phyloP scores from a whole-genome alignment of 2,329 filamentous ascomycete species.

The Sclerotinia glacialis region DNA sequence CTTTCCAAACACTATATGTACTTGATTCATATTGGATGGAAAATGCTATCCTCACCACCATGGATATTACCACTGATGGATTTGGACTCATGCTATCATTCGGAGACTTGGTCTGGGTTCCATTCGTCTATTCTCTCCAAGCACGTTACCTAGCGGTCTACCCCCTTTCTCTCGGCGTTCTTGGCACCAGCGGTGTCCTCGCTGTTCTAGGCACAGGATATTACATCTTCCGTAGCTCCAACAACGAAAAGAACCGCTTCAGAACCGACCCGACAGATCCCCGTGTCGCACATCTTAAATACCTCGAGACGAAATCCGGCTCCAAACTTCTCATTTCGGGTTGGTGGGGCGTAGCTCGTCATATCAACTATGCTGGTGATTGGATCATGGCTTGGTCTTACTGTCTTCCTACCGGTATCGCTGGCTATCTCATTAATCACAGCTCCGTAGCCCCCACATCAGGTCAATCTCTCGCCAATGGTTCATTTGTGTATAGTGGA shows the following conservation, averaged over 20 bases:
- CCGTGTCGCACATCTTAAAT: slow-evolving; percentile 73
- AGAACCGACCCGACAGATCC: slow-evolving; percentile 82
- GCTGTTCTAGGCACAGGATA: slow-evolving; percentile 71
- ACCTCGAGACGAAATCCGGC: slow-evolving; percentile 79
- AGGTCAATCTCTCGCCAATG: slow-evolving; percentile 47
- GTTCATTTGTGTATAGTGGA: slow-evolving; percentile 50
- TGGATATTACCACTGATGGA: slow-evolving; percentile 89
- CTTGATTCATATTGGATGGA: slow-evolving; percentile 87
- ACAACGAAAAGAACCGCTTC: slow-evolving; percentile 94
- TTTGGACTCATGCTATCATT: slow-evolving; percentile 96
- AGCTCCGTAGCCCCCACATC: slow-evolving; percentile 50
- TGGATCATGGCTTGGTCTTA: slow-evolving; percentile 94
- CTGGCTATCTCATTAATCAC: slow-evolving; percentile 70
- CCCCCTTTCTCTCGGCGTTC: slow-evolving; percentile 72
- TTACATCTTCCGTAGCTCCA: slow-evolving; percentile 88
- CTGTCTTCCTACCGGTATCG: slow-evolving; percentile 78
- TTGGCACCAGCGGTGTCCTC: slow-evolving; percentile 63
- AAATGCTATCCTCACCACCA: slow-evolving; percentile 83
- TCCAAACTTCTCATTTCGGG: slow-evolving; percentile 79
- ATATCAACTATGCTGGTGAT: slow-evolving; percentile 95
- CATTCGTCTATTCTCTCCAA: slow-evolving; percentile 83
- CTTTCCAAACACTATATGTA: slow-evolving; percentile 78
- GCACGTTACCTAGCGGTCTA: slow-evolving; percentile 80
- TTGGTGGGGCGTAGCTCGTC: slow-evolving; percentile 89
- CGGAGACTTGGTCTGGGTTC: slow-evolving; percentile 89